Evolutionary conservation across 2,329 filamentous ascomycete species (phyloP).

Genomic region (Aspergillus sp.): DNA sequence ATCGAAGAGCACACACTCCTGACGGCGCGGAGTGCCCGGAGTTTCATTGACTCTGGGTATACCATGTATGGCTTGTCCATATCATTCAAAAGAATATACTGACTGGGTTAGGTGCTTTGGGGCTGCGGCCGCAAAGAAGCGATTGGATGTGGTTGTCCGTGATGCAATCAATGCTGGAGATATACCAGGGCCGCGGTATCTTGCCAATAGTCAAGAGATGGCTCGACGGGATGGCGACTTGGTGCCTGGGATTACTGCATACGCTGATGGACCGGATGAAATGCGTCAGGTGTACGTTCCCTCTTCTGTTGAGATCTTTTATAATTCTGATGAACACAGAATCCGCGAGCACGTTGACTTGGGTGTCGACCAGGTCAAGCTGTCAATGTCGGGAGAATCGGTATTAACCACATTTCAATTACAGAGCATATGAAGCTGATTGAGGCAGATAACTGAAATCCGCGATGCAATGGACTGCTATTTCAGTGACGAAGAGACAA

Average conservation of each 20-base stretch:
- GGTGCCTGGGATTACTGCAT: slow-evolving; percentile 44
- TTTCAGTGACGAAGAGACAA: slow-evolving; percentile 48
- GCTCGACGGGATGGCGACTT: slow-evolving; percentile 47
- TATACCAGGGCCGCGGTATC: slow-evolving; percentile 49
- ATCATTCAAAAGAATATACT: neutral
- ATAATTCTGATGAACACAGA: no score
- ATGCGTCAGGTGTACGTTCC: slow-evolving; percentile 33
- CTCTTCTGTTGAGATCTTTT: no score
- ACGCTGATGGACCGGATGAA: slow-evolving; percentile 36
- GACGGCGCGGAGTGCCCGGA: slow-evolving; percentile 45
- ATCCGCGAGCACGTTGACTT: slow-evolving; percentile 36
- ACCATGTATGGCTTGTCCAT: slow-evolving; percentile 26
- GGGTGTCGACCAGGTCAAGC: slow-evolving; percentile 46
- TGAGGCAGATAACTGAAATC: slow-evolving; percentile 19
- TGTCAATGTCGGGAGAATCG: slow-evolving; percentile 35
- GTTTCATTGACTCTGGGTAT: slow-evolving; percentile 51
- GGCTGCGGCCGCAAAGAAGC: slow-evolving; percentile 48
- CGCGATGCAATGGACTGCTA: slow-evolving; percentile 42
- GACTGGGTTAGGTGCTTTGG: slow-evolving; percentile 39
- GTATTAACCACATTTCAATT: neutral
- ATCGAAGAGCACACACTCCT: slow-evolving; percentile 52
- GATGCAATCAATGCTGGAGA: slow-evolving; percentile 52
- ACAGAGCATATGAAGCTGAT: neutral
- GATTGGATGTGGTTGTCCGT: slow-evolving; percentile 49
- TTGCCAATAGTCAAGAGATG: slow-evolving; percentile 53